Evolutionary conservation across 2,329 filamentous ascomycete species (phyloP).

Genomic region (Fusarium equiseti): DNA sequence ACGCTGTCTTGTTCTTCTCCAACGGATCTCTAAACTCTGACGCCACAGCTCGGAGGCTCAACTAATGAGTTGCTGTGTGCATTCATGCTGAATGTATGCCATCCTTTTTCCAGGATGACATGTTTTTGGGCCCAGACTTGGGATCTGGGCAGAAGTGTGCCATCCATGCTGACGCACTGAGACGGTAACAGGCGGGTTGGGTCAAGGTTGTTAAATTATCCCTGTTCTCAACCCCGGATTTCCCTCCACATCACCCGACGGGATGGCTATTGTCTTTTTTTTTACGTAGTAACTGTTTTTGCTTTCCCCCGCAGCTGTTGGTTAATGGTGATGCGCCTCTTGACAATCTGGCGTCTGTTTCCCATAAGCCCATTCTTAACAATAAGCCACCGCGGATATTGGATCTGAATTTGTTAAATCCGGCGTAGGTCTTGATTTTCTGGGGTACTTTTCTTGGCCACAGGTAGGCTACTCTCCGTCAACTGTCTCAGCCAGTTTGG

Average conservation of each 20-base stretch:
- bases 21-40: background rate
- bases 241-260: background rate
- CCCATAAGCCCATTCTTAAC: background rate
- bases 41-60: slow-evolving; percentile 16
- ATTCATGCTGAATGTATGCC: slow-evolving; percentile 9
- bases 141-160: background rate
- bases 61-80: background rate
- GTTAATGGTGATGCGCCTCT: background rate
- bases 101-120: slow-evolving; percentile 17
- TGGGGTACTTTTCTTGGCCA: slow-evolving; percentile 13
- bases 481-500: slow-evolving; percentile 9
- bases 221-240: slow-evolving; percentile 25
- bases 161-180: slow-evolving; percentile 31
- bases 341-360: slow-evolving; percentile 16
- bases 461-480: background rate
- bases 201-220: slow-evolving; percentile 11
- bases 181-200: slow-evolving; percentile 14
- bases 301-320: background rate
- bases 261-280: background rate
- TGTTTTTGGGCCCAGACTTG: slow-evolving; percentile 16
- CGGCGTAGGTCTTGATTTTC: slow-evolving; percentile 21
- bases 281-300: slow-evolving; percentile 4
- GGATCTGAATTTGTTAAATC: slow-evolving; percentile 6
- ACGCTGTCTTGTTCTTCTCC: background rate
- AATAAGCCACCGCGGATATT: slow-evolving; percentile 4